phyloP scores from a whole-genome alignment of 2,329 filamentous ascomycete species.

The Gyromitra esculenta region DNA sequence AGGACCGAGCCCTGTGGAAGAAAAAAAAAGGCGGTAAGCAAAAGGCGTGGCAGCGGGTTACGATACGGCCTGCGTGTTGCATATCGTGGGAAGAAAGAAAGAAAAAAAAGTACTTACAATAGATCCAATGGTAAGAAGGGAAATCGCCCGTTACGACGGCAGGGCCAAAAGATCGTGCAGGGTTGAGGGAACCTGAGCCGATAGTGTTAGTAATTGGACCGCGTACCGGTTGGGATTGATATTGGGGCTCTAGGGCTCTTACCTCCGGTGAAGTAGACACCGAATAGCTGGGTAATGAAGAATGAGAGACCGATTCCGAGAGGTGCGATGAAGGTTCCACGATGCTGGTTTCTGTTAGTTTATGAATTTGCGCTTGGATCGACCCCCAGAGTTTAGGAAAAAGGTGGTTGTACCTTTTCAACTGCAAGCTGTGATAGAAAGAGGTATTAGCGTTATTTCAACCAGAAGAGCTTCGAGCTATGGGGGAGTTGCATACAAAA shows the following conservation, averaged over 20 bases:
- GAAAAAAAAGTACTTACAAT: constrained; percentile 60
- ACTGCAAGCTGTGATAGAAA: constrained; percentile 49
- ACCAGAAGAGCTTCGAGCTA: not conserved
- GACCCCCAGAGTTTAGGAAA: not conserved
- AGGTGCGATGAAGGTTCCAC: constrained; percentile 75
- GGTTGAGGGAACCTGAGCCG: constrained; percentile 63
- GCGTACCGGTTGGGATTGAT: constrained; percentile 25
- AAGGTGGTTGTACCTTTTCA: constrained; percentile 43
- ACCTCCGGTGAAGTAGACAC: constrained; percentile 64
- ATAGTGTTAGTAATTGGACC: constrained; percentile 30
- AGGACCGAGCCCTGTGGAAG: constrained; percentile 64
- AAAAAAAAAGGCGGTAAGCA: not conserved
- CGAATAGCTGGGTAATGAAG: constrained; percentile 68
- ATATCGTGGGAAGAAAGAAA: constrained; percentile 1
- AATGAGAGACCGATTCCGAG: constrained; percentile 76
- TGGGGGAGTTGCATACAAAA: constrained; percentile 35
- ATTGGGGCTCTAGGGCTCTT: constrained; percentile 9
- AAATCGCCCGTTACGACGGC: constrained; percentile 62
- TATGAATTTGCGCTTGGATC: not conserved
- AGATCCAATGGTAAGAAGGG: constrained; percentile 66
- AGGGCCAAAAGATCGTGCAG: constrained; percentile 66
- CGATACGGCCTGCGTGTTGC: not conserved
- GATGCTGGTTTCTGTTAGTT: constrained; percentile 67
- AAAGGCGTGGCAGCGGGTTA: not conserved
- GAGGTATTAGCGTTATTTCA: constrained; percentile 34